These are phyloP conservation scores for Fusarium nematophilum DNA, from an alignment of 2,329 filamentous ascomycete species.

Conservation along the genomic window DNA sequence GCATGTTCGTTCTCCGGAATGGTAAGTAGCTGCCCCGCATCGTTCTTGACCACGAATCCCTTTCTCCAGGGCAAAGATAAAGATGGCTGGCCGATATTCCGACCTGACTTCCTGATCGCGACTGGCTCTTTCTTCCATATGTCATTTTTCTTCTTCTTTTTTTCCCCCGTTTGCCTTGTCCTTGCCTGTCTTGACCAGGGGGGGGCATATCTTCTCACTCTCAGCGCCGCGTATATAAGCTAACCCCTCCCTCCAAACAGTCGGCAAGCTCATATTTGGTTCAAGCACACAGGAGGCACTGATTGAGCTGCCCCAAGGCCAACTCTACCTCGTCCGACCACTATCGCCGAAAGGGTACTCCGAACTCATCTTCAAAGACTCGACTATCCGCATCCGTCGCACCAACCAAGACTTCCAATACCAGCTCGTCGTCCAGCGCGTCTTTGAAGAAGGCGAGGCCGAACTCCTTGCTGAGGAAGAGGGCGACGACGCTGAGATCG, in stretches of 20 bases:
- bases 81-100: conserved; percentile 1
- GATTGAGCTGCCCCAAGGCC: conserved; percentile 93
- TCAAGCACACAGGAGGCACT: conserved; percentile 88
- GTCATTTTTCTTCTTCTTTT: not conserved
- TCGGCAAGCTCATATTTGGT: conserved; percentile 94
- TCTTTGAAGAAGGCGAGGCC: conserved; percentile 97
- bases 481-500: conserved; percentile 81
- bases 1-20: conserved; percentile 54
- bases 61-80: conserved; percentile 16
- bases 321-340: conserved; percentile 96
- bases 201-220: not conserved
- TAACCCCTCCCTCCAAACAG: conserved; percentile 57
- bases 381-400: conserved; percentile 88
- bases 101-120: not conserved
- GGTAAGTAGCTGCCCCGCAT: conserved; percentile 46
- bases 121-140: conserved; percentile 18
- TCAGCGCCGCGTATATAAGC: conserved; percentile 3
- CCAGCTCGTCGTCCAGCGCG: conserved; percentile 94
- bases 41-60: conserved; percentile 32
- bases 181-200: not conserved
- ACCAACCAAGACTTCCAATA: conserved; percentile 97
- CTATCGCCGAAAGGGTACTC: conserved; percentile 97
- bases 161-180: not conserved
- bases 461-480: conserved; percentile 91
- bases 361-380: conserved; percentile 98